Evolutionary conservation across 2,329 filamentous ascomycete species (phyloP).

Genomic region (Aspergillus sp.): DNA sequence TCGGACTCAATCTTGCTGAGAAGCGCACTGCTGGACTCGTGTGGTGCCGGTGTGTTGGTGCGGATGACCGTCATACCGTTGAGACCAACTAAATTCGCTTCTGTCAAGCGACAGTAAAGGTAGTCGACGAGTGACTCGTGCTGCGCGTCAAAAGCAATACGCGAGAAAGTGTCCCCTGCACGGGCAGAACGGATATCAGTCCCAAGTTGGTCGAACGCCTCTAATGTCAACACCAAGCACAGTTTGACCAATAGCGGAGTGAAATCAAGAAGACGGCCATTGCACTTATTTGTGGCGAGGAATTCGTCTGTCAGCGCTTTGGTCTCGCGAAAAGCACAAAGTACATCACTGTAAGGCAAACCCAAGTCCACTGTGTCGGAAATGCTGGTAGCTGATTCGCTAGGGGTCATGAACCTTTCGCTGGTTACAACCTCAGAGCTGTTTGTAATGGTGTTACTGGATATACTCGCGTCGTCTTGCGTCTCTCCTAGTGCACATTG

Average conservation of each 20-base stretch:
- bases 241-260: conserved; percentile 25
- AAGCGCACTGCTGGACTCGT: conserved; percentile 22
- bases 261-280: conserved; percentile 26
- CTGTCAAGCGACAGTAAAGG: conserved; percentile 36
- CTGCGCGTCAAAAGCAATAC: conserved; percentile 25
- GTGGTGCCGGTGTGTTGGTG: conserved; percentile 24
- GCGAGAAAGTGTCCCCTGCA: conserved; percentile 18
- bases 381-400: conserved; percentile 7
- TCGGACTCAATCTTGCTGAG: conserved; percentile 27
- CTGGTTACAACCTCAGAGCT: background rate
- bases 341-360: conserved; percentile 10
- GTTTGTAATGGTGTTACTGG: background rate
- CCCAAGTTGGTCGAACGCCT: conserved; percentile 39
- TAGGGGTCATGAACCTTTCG: background rate
- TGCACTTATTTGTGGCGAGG: conserved; percentile 24
- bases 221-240: conserved; percentile 25
- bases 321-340: conserved; percentile 27
- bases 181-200: conserved; percentile 20
- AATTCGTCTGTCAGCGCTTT: conserved; percentile 28
- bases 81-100: conserved; percentile 31
- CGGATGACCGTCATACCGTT: conserved; percentile 26
- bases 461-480: background rate
- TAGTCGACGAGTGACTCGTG: conserved; percentile 32
- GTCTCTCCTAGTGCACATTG: conserved; percentile 6
- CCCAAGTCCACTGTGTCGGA: conserved; percentile 5